phyloP scores from a whole-genome alignment of 192 early-diverging fungal genomes.

The Kickxella alabastrina region DNA sequence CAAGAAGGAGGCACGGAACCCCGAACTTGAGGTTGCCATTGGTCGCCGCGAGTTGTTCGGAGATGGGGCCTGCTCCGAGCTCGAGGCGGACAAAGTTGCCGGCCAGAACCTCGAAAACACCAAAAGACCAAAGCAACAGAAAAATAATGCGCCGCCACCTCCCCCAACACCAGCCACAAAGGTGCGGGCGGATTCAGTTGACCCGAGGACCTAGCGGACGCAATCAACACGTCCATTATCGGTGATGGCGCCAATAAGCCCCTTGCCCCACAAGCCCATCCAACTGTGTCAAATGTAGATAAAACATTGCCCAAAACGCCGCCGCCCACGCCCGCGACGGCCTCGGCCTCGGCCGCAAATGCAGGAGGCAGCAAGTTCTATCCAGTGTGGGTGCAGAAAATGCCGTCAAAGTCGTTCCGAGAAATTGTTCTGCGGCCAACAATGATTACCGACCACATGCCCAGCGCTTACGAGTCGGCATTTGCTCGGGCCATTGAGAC shows the following conservation, averaged over 20 bases:
- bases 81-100: not conserved
- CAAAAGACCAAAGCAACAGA: not conserved
- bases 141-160: slow-evolving; percentile 21
- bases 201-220: slow-evolving; percentile 38
- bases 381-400: slow-evolving; percentile 41
- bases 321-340: no score
- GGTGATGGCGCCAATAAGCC: no score
- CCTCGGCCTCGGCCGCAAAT: not conserved
- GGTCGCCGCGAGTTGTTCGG: slow-evolving; percentile 43
- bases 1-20: slow-evolving; percentile 17
- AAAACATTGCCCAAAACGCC: no score
- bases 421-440: slow-evolving; percentile 46
- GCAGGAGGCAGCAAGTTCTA: slow-evolving; percentile 36
- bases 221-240: slow-evolving; percentile 36
- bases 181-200: slow-evolving; percentile 34
- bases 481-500: slow-evolving; percentile 47
- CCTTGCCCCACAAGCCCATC: no score
- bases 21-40: slow-evolving; percentile 31
- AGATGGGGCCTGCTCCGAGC: not conserved
- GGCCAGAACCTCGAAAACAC: not conserved
- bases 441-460: slow-evolving; percentile 50
- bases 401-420: slow-evolving; percentile 29
- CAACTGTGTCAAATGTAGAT: no score
- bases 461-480: slow-evolving; percentile 49
- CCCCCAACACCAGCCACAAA: slow-evolving; percentile 37